Evolutionary conservation across 805 yeast species (phyloP).

Genomic region (Soucietia sequanensis): DNA sequence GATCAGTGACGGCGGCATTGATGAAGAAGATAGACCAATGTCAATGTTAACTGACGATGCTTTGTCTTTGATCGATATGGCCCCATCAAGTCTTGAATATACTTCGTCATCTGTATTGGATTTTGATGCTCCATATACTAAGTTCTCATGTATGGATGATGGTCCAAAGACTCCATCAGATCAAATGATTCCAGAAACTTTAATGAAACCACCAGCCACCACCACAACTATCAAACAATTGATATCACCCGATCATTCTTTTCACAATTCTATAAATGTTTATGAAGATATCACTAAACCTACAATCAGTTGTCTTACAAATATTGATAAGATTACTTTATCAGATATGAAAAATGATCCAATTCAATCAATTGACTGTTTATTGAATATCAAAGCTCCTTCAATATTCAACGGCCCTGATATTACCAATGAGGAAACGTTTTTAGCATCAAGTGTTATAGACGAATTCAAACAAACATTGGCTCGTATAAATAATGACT

Average conservation of each 20-base stretch:
- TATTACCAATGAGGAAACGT: constrained; percentile 3
- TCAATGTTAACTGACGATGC: too few relatives aligned
- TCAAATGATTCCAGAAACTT: constrained; percentile 12
- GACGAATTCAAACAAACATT: background rate
- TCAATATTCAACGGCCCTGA: constrained; percentile 6
- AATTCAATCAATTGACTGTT: constrained; percentile 7
- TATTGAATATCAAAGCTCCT: constrained; percentile 21
- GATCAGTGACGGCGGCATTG: too few relatives aligned
- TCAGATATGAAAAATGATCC: too few relatives aligned
- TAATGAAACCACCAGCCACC: constrained; percentile 6
- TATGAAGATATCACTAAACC: constrained; percentile 8
- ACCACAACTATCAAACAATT: constrained; percentile 1
- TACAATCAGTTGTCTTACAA: constrained; percentile 5
- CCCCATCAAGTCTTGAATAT: too few relatives aligned
- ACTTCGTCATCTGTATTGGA: too few relatives aligned
- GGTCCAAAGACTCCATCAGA: constrained; percentile 12
- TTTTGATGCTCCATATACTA: too few relatives aligned
- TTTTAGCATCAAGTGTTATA: background rate
- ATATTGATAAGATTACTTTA: constrained; percentile 3
- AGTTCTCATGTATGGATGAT: background rate
- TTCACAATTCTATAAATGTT: constrained; percentile 4
- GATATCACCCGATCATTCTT: constrained; percentile 1
- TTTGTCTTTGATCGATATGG: too few relatives aligned
- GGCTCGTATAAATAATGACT: background rate
- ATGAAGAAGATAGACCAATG: too few relatives aligned